Conservation (phyloP, 495 filamentous ascomycete genomes). For the Penicillium macrosclerotiorum region DNA sequence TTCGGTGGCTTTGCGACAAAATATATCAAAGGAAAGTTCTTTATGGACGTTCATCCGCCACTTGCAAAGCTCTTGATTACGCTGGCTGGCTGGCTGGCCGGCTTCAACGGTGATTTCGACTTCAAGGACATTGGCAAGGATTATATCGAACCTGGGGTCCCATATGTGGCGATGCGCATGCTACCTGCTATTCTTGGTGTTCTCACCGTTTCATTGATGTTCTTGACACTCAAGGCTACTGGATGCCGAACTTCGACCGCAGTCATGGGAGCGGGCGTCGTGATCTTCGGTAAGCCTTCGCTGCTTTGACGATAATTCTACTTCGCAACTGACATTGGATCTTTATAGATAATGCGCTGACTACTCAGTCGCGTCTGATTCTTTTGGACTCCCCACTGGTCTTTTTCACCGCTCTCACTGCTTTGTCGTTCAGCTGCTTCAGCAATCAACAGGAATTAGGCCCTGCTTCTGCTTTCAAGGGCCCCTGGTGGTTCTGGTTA, state of each 20-base stretch:
- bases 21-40: slow-evolving; percentile 97
- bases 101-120: slow-evolving; percentile 93
- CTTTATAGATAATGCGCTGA: slow-evolving; percentile 83
- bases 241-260: slow-evolving; percentile 86
- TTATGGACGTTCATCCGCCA: slow-evolving; percentile 99
- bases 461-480: slow-evolving; percentile 76
- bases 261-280: slow-evolving; percentile 73
- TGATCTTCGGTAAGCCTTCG: slow-evolving; percentile 75
- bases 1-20: slow-evolving; percentile 98
- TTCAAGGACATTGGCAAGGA: slow-evolving; percentile 99
- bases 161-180: slow-evolving; percentile 96
- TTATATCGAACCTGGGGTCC: slow-evolving; percentile 89
- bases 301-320: too few relatives aligned
- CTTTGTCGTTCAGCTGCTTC: slow-evolving; percentile 86
- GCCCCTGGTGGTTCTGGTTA: slow-evolving; percentile 98
- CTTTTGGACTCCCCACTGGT: slow-evolving; percentile 94
- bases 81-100: slow-evolving; percentile 90
- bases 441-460: slow-evolving; percentile 96
- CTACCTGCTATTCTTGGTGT: slow-evolving; percentile 87
- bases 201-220: slow-evolving; percentile 84
- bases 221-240: slow-evolving; percentile 86
- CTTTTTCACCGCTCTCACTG: slow-evolving; percentile 90
- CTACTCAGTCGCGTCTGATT: slow-evolving; percentile 93
- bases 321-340: neutral
- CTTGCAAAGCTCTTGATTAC: slow-evolving; percentile 94